Evolutionary conservation across 352 stramenopile species (phyloP), one percentile per base, ranked within the genome.

Genomic region (Globisporangium orthogonon): DNA sequence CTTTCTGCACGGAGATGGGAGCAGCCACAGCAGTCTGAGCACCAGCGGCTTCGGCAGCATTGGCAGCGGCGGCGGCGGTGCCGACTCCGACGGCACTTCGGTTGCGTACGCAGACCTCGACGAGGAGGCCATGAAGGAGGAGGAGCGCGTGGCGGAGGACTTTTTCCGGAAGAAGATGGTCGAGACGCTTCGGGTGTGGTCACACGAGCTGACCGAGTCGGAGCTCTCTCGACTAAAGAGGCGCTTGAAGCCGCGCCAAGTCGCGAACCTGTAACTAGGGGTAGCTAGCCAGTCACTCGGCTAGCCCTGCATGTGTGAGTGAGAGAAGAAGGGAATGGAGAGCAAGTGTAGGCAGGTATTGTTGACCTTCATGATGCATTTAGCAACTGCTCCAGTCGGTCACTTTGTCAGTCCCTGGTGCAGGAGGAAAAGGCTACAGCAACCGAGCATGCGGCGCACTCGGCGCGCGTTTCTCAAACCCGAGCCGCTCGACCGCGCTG

Each of bases 101-200:
- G 45, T 71, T 3, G 62, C 67, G 2, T 86, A 78, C 61, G 47
- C 44, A 4, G 67, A 78, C 37, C 59, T 81, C 51, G 62, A 81
- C 14, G 62, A 76, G 15, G 67, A 82, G 29, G 60, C 58, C 17
- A 35, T 59, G 37, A 57, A 72, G 13, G 74, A 82, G n/a, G 71
- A 62, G 23, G 62, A 65, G 0, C 54, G 52, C 6, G 53, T 74
- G 6, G 69, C 76, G 3, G 76, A 89, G 43, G 78, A 85, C 51
- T 79, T 78, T 33, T 54, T 88, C 7, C 85, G 84, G 40, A 87
- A 87, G 65, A 89, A 88, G 54, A 89, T 91, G 78, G 71, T 88
- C 48, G 81, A 87, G 45, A 76, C 74, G 14, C 56, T 91, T 45
- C 76, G 81, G 0, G 33, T 62, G 14, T 91, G 81, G 81, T 88